phyloP scores from a whole-genome alignment of 2,329 filamentous ascomycete species.

The Cercospora sojina region DNA sequence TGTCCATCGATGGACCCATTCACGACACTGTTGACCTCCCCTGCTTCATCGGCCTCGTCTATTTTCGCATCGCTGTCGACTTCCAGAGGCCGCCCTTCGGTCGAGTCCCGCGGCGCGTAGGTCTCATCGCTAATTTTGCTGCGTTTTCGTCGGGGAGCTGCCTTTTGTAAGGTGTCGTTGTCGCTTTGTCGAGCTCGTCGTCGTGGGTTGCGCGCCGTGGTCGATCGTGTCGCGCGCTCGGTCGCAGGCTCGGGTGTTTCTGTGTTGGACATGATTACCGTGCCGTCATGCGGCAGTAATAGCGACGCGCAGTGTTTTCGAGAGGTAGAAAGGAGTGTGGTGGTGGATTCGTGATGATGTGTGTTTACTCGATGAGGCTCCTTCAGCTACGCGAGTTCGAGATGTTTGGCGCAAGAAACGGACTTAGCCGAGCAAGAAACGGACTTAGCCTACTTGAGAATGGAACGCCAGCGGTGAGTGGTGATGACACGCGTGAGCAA shows the following conservation, averaged over 20 bases:
- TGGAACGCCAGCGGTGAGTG: neutral
- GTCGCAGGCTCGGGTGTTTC: constrained; percentile 23
- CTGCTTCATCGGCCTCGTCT: constrained; percentile 19
- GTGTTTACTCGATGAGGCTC: constrained; percentile 11
- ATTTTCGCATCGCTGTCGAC: constrained; percentile 12
- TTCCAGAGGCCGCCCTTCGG: constrained; percentile 13
- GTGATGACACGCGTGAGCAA: neutral
- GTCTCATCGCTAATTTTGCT: constrained; percentile 48
- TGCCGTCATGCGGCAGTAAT: constrained; percentile 6
- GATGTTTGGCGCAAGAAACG: constrained; percentile 5
- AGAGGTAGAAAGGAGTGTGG: neutral
- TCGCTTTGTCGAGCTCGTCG: constrained; percentile 47
- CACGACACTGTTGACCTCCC: constrained; percentile 17
- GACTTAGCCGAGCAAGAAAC: neutral
- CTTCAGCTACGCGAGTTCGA: constrained; percentile 12
- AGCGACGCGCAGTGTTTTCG: neutral
- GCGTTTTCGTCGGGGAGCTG: constrained; percentile 47
- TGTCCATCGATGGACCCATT: constrained; percentile 25
- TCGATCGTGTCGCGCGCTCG: constrained; percentile 35
- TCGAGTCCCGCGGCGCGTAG: constrained; percentile 35
- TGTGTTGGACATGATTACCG: constrained; percentile 7
- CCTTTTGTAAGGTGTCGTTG: constrained; percentile 42
- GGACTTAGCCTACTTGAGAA: neutral
- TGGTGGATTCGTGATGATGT: neutral
- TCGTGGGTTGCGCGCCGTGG: constrained; percentile 45